phyloP scores from a whole-genome alignment of 345 rosid genomes.

The Gossypium ekmanianum region DNA sequence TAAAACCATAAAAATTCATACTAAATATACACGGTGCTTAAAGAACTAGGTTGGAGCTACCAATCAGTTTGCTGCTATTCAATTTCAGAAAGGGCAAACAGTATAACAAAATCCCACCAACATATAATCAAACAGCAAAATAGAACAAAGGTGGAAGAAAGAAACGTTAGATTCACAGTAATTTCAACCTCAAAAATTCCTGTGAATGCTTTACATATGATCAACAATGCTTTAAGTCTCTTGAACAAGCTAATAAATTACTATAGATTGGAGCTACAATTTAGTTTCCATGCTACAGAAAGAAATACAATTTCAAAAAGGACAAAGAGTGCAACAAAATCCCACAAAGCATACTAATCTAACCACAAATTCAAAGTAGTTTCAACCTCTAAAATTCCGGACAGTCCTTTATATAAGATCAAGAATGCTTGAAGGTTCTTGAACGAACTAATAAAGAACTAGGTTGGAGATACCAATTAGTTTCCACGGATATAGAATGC shows the following conservation, averaged over 20 bases:
- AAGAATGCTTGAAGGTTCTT: neutral
- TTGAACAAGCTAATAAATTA: no score
- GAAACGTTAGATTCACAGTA: neutral
- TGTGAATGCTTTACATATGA: neutral
- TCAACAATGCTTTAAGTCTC: no score
- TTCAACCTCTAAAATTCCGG: neutral
- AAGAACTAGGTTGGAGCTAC: neutral
- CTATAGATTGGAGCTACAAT: no score
- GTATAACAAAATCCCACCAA: neutral
- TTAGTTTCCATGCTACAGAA: neutral
- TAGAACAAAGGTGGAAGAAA: neutral
- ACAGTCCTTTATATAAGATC: neutral
- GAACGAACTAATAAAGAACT: neutral
- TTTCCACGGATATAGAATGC: neutral
- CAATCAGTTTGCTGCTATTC: neutral
- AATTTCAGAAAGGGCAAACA: neutral
- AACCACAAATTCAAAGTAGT: neutral
- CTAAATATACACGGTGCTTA: neutral
- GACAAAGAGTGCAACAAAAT: neutral
- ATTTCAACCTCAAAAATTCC: neutral
- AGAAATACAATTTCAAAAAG: neutral
- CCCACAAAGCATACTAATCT: neutral
- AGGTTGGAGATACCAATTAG: neutral
- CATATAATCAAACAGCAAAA: neutral
- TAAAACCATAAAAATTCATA: constrained; percentile 1